Base-by-base conservation (phyloP, 495 filamentous ascomycete genomes). In the Monascus purpureus region DNA sequence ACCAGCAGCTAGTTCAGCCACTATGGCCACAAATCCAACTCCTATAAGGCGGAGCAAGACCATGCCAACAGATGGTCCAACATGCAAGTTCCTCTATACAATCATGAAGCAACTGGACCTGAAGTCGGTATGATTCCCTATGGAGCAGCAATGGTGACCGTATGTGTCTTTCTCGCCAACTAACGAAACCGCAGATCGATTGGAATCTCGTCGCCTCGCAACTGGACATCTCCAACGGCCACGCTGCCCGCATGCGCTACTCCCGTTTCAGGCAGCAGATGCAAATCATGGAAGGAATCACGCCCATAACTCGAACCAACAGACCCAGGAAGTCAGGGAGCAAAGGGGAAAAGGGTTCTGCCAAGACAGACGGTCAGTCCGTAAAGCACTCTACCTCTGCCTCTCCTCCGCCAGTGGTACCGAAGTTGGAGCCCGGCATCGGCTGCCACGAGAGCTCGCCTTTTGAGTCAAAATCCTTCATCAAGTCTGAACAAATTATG, bases 241-340 rank as follows among this genome's bases (percentile, higher is more conserved):
- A 86, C 51, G 80, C 80, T 6, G 78, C 80, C 18, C 76, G 80
- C 28, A 86, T 86, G 80, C 76, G 80, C 20, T 86, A 72, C 51
- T 75, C 72, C 13, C 73, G 80, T 25, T 82, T 83, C 58, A 60
- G 59, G 36, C 59, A 67, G 37, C 67, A 72, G 31, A 73, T 22
- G 20, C 20, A 22, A 22, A 22, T 22, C 20, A 22, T 74, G 63
- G 71, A 75, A 35, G 65, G 65, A 14, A 52, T 39, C 6, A 37
- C 42, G 2, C 32, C 55, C 8, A 42, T 32, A 4, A 38, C 52
- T 6, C 33, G 43, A 22, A 28, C 35, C 3, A 33, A 45, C 8
- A 43, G 39, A 2, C 35, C 49, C 9, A 52, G 42, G 25, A 57
- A 49, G 32, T 4, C 31, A 5, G 28, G 37, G 3, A 37, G 31